Evolutionary conservation across 768 basidiomycete genomes (phyloP), one percentile per base, ranked within the genome.

Genomic region (Udeniomyces megalosporus): DNA sequence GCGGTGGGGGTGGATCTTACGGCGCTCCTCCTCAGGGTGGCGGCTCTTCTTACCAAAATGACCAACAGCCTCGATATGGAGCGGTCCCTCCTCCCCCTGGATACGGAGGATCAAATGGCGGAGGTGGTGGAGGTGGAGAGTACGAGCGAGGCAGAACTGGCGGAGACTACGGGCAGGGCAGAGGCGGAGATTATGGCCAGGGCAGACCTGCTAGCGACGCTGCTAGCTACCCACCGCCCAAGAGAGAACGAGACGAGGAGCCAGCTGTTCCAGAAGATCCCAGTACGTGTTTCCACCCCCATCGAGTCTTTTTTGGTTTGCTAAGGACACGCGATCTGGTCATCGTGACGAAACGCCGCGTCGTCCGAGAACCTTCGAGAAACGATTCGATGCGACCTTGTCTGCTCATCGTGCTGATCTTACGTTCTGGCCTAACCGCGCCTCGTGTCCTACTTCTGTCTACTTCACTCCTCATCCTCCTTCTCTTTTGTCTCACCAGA

Each of bases 401-500:
- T 3, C 46, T 46, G 7, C 44, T 26, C 26, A 22, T 32, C 15
- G 11, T 31, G 20, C 45, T 47, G 11, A 32, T 20, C 35, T 17
- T 32, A 34, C 20, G 46, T 3, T 17, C 24, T 47, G 44, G 46
- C 31, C 57, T 29, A 34, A 28, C 42, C 57, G 47, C 46, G 31
- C 53, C 44, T n/a, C n/a, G n/a, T n/a, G n/a, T 12, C 35, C 34
- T 35, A 10, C 32, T 46, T 47, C n/a, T 59, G n/a, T 46, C 34
- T 49, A 29, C 26, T 34, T 31, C 49, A 17, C 8, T n/a, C 31
- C 35, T 57, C 34, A 10, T 29, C 44, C 48, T 22, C 47, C 2
- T 17, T 26, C 22, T 28, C 50, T 46, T 50, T 44, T 26, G 24
- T 34, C 29, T 49, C 58, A 64, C n/a, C 67, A 86, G 86, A 89